Conservation (phyloP, 768 basidiomycete genomes). For the Russula brevipes region DNA sequence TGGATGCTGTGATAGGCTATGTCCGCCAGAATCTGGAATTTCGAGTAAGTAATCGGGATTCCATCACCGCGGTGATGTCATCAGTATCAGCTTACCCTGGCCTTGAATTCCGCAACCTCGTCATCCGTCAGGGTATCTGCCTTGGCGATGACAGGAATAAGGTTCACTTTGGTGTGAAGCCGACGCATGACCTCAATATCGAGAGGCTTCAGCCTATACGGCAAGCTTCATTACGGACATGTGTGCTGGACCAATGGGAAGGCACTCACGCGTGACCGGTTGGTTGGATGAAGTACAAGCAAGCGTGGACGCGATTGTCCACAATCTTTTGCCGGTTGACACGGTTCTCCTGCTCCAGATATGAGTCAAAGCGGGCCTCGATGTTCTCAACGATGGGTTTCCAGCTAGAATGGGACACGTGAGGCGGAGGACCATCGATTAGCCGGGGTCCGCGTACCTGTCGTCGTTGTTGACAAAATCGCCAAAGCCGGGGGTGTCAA, state of each 20-base stretch:
- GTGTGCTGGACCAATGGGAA: not conserved
- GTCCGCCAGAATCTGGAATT: slow-evolving; percentile 80
- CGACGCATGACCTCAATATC: slow-evolving; percentile 99
- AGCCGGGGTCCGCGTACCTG: slow-evolving; percentile 47
- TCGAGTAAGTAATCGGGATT: not conserved
- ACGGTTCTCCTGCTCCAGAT: slow-evolving; percentile 97
- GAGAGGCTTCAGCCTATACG: slow-evolving; percentile 87
- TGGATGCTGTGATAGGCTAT: slow-evolving; percentile 94
- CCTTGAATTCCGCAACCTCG: slow-evolving; percentile 90
- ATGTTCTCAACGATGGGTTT: slow-evolving; percentile 98
- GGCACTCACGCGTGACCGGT: slow-evolving; percentile 89
- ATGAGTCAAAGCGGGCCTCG: slow-evolving; percentile 95
- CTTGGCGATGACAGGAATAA: slow-evolving; percentile 98
- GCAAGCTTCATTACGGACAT: not conserved
- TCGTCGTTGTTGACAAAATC: slow-evolving; percentile 99
- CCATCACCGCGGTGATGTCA: slow-evolving; percentile 9
- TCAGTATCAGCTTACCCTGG: slow-evolving; percentile 54
- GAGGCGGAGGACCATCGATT: slow-evolving; percentile 14
- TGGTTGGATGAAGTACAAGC: slow-evolving; percentile 98
- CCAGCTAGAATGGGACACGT: slow-evolving; percentile 58
- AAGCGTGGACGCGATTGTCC: slow-evolving; percentile 98
- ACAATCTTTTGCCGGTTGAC: slow-evolving; percentile 91
- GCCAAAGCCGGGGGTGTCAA: slow-evolving; percentile 98
- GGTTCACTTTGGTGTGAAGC: slow-evolving; percentile 94
- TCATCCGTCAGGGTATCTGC: slow-evolving; percentile 97